Evolutionary conservation across 2,329 filamentous ascomycete genomes (phyloP).

Genomic region (Talaromyces verruculosus): DNA sequence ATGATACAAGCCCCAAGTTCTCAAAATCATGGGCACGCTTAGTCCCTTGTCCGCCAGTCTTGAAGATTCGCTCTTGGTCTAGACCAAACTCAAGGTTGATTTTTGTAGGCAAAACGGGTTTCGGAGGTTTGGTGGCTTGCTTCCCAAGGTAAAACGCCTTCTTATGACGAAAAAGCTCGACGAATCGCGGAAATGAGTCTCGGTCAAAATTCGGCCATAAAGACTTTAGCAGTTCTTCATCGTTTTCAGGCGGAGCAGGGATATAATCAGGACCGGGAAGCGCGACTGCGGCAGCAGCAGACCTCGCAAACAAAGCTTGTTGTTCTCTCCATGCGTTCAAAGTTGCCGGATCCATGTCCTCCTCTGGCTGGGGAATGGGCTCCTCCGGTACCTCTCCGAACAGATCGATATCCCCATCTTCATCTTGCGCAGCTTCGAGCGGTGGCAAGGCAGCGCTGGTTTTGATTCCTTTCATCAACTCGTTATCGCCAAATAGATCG

Average conservation of each 20-base stretch:
- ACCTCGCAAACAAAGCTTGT: constrained; percentile 49
- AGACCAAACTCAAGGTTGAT: constrained; percentile 79
- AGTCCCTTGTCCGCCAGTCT: constrained; percentile 64
- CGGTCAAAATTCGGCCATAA: constrained; percentile 80
- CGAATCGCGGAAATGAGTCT: constrained; percentile 73
- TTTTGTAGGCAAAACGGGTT: constrained; percentile 81
- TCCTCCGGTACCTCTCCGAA: constrained; percentile 29
- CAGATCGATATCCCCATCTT: constrained; percentile 31
- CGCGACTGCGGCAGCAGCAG: constrained; percentile 54
- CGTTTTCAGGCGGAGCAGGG: constrained; percentile 69
- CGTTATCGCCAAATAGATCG: constrained; percentile 34
- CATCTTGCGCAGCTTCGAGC: constrained; percentile 11
- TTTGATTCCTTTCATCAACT: constrained; percentile 20
- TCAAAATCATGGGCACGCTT: constrained; percentile 54
- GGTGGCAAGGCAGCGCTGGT: constrained; percentile 2
- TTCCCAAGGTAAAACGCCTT: constrained; percentile 76
- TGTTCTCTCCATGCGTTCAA: constrained; percentile 48
- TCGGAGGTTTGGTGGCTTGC: constrained; percentile 73
- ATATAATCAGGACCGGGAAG: constrained; percentile 31
- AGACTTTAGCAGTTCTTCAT: constrained; percentile 73
- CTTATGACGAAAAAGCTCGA: constrained; percentile 78
- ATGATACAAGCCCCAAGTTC: constrained; percentile 56
- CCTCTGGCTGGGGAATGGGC: constrained; percentile 30
- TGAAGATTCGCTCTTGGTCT: constrained; percentile 84
- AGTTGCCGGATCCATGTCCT: constrained; percentile 45